Percentiles rank a stretch among this genome's conserved stretches.
These are phyloP conservation scores for Claviceps spartinae DNA, from an alignment of 2,329 filamentous ascomycete species.

Conservation along the genomic window DNA sequence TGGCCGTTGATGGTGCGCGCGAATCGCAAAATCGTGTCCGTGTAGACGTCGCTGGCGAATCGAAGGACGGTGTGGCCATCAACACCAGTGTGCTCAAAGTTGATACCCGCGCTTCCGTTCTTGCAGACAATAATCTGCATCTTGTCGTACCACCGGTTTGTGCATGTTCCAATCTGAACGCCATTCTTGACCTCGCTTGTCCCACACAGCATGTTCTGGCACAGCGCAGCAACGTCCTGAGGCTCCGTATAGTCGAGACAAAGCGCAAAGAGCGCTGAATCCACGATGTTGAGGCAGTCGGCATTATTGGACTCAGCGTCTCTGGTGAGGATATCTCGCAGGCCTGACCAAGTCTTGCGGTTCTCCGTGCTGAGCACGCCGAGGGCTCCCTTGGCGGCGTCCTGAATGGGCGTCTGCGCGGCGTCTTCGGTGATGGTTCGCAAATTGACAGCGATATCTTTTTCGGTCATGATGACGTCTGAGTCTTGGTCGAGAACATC, in stretches of 20 bases:
- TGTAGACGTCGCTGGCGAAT: constrained; percentile 93
- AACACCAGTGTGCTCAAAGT: constrained; percentile 96
- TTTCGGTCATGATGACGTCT: constrained; percentile 94
- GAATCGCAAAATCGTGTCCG: constrained; percentile 92
- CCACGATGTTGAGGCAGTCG: constrained; percentile 88
- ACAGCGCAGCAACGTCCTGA: constrained; percentile 65
- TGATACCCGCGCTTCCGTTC: constrained; percentile 96
- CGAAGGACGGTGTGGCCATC: constrained; percentile 94
- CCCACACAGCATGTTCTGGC: constrained; percentile 96
- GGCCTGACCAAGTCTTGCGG: constrained; percentile 84
- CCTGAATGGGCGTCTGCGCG: constrained; percentile 75
- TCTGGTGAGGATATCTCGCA: constrained; percentile 75
- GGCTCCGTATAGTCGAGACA: constrained; percentile 91
- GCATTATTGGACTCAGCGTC: constrained; percentile 88
- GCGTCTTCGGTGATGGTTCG: constrained; percentile 89
- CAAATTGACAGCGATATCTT: constrained; percentile 80
- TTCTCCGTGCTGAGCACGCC: constrained; percentile 95
- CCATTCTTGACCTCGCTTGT: constrained; percentile 84
- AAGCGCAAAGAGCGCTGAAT: constrained; percentile 82
- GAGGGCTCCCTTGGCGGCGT: constrained; percentile 86
- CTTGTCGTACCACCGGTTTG: constrained; percentile 98
- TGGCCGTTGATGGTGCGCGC: constrained; percentile 90
- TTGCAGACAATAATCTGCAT: constrained; percentile 98
- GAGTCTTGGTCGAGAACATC: constrained; percentile 90
- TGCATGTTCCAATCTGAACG: constrained; percentile 93